A percentile compares a stretch with the other conserved stretches of the same genome.
These are phyloP conservation scores for Colletotrichum eleusines DNA, from an alignment of 2,329 filamentous ascomycete genomes.

Conservation along the genomic window DNA sequence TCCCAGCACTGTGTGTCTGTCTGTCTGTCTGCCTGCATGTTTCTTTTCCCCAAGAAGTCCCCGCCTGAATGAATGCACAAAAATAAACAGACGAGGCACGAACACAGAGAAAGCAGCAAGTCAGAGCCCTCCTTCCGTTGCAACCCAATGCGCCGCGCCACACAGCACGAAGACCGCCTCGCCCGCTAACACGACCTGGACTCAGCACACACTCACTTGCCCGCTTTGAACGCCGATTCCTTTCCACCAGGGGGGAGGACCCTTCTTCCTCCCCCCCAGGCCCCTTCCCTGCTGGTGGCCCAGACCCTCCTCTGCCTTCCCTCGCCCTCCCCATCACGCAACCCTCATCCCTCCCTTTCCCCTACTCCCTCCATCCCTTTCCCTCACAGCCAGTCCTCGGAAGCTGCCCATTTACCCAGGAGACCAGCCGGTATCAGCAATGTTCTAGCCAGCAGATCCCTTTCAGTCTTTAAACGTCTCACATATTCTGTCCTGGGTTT, in stretches of 20 bases:
- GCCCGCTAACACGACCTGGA: slow-evolving; percentile 28
- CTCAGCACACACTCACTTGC: slow-evolving; percentile 2
- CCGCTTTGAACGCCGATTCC: background rate
- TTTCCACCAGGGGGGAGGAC: slow-evolving; percentile 29
- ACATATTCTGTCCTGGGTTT: slow-evolving; percentile 13
- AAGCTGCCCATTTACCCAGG: slow-evolving; percentile 24
- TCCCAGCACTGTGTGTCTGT: slow-evolving; percentile 34
- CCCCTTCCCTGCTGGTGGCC: slow-evolving; percentile 30
- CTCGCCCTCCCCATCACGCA: slow-evolving; percentile 33
- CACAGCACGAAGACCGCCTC: slow-evolving; percentile 9
- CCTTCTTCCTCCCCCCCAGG: slow-evolving; percentile 38
- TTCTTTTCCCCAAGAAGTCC: slow-evolving; percentile 22
- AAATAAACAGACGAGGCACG: slow-evolving; percentile 21
- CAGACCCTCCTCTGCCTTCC: slow-evolving; percentile 26
- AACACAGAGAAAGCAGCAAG: slow-evolving; percentile 21
- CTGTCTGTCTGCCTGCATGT: slow-evolving; percentile 10
- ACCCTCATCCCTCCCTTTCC: slow-evolving; percentile 37
- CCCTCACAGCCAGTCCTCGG: slow-evolving; percentile 18
- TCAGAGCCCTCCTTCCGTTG: slow-evolving; percentile 21
- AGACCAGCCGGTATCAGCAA: slow-evolving; percentile 27
- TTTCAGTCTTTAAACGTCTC: slow-evolving; percentile 24
- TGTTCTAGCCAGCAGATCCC: slow-evolving; percentile 33
- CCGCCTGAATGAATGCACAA: slow-evolving; percentile 17
- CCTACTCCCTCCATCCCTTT: slow-evolving; percentile 38
- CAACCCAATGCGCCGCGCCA: slow-evolving; percentile 19